phyloP scores from a whole-genome alignment of 306 rosid species.

The Abrus precatorius region DNA sequence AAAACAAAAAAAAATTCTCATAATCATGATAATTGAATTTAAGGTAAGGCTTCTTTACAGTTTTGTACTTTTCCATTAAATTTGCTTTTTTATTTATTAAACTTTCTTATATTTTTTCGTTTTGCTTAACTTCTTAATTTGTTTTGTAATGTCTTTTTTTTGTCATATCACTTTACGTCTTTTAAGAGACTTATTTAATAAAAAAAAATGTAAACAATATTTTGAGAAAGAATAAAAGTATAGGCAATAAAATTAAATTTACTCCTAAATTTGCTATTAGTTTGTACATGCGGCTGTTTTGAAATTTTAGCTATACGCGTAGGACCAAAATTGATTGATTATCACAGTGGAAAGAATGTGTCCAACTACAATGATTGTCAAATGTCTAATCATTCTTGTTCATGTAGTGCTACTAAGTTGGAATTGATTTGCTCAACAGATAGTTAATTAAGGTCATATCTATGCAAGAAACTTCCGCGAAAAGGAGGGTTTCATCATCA shows the following conservation, averaged over 20 bases:
- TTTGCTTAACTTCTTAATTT: too few relatives aligned
- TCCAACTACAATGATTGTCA: slow-evolving; percentile 38
- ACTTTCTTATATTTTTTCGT: too few relatives aligned
- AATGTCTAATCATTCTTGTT: slow-evolving; percentile 54
- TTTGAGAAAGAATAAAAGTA: too few relatives aligned
- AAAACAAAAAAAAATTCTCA: too few relatives aligned
- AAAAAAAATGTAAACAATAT: too few relatives aligned
- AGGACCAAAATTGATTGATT: slow-evolving; percentile 34
- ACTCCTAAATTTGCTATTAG: not conserved
- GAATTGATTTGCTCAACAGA: slow-evolving; percentile 43
- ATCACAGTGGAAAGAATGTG: slow-evolving; percentile 38
- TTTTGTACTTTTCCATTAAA: too few relatives aligned
- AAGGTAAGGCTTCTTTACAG: too few relatives aligned
- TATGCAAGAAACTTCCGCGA: slow-evolving; percentile 51
- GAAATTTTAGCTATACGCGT: slow-evolving; percentile 40
- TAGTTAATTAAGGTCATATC: slow-evolving; percentile 21
- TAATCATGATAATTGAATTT: slow-evolving; percentile 8
- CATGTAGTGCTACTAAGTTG: slow-evolving; percentile 46
- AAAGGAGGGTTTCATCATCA: slow-evolving; percentile 28
- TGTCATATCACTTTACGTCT: too few relatives aligned
- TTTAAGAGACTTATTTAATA: too few relatives aligned
- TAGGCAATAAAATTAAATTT: too few relatives aligned
- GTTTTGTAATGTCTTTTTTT: too few relatives aligned
- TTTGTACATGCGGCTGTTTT: slow-evolving; percentile 2
- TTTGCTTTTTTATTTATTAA: too few relatives aligned